Evolutionary conservation across 1,284 basidiomycete species (phyloP), one percentile per base, ranked within the genome.

Genomic region (Flammula alnicola): DNA sequence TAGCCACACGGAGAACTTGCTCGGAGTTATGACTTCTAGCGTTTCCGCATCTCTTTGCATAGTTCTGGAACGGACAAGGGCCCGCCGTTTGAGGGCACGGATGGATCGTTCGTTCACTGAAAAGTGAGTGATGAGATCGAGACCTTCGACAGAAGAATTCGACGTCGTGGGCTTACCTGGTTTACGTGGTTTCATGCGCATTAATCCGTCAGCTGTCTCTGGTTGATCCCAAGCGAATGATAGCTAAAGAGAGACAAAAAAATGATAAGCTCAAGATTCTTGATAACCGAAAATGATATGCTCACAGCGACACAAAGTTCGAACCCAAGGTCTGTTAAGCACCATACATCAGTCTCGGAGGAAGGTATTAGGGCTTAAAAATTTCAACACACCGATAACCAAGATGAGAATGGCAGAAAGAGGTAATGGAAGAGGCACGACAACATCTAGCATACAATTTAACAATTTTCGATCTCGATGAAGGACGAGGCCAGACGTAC

Each of bases 161-260:
- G 27, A 43, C 1, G 7, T 12, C 5, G n/a, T n/a, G n/a, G n/a
- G 52, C 65, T 11, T 44, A 80, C 79, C 80, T 48, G 84, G 84
- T 63, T 83, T 85, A n/a, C 84, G 79, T 9, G 84, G 84, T 25
- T 65, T 69, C 72, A 85, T 73, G 20, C 81, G 77, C 84, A 87
- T 87, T 22, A 87, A 64, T 12, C 81, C 82, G 55, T 86, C 83
- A 40, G 68, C 63, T 0, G 82, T 81, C 63, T 87, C 84, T 0
- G 84, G 82, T 57, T 81, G 74, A 62, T 87, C 84, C 84, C 84
- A 87, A 0, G 84, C 84, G 52, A 87, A 87, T 0, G 83, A 83
- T 16, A 87, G 71, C 80, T 84, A 53, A n/a, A 11, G 22, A 29
- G 1, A 19, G 5, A 31, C 25, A 37, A 29, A 22, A 35, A 16